Evolutionary conservation across 2,329 filamentous ascomycete species (phyloP).

Genomic region (Colletotrichum somersetense): DNA sequence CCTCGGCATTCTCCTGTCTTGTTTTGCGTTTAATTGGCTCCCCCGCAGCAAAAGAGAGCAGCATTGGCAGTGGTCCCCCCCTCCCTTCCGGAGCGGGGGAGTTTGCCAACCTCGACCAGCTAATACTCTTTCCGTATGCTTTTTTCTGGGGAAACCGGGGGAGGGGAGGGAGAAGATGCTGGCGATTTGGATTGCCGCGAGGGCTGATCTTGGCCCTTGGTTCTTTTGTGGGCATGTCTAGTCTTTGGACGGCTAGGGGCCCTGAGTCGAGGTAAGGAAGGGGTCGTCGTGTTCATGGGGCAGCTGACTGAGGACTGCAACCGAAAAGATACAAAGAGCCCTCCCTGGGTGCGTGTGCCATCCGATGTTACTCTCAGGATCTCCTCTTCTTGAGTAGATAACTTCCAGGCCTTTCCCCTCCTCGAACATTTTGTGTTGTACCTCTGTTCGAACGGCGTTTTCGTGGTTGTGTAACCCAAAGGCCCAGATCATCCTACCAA

Average conservation of each 20-base stretch:
- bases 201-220: slow-evolving; percentile 13
- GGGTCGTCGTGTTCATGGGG: background rate
- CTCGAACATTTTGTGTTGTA: background rate
- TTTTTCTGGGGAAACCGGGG: slow-evolving; percentile 32
- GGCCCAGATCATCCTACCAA: background rate
- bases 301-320: slow-evolving; percentile 6
- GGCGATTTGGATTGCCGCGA: slow-evolving; percentile 29
- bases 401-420: background rate
- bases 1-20: slow-evolving; percentile 37
- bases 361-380: slow-evolving; percentile 18
- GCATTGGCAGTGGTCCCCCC: slow-evolving; percentile 22
- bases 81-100: slow-evolving; percentile 13
- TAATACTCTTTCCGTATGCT: slow-evolving; percentile 10
- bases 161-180: slow-evolving; percentile 1
- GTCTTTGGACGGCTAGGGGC: slow-evolving; percentile 14
- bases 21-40: slow-evolving; percentile 34
- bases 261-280: background rate
- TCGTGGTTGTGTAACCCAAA: background rate
- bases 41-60: slow-evolving; percentile 32
- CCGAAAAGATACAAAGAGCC: slow-evolving; percentile 14
- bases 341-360: slow-evolving; percentile 17
- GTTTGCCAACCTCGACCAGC: slow-evolving; percentile 20
- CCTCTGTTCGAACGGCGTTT: slow-evolving; percentile 14
- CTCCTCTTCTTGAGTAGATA: slow-evolving; percentile 18
- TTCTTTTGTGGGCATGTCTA: slow-evolving; percentile 14